Percentiles rank a stretch among this genome's conserved stretches.
Conservation (phyloP, 345 rosid genomes). For the Rhizophora apiculata region DNA sequence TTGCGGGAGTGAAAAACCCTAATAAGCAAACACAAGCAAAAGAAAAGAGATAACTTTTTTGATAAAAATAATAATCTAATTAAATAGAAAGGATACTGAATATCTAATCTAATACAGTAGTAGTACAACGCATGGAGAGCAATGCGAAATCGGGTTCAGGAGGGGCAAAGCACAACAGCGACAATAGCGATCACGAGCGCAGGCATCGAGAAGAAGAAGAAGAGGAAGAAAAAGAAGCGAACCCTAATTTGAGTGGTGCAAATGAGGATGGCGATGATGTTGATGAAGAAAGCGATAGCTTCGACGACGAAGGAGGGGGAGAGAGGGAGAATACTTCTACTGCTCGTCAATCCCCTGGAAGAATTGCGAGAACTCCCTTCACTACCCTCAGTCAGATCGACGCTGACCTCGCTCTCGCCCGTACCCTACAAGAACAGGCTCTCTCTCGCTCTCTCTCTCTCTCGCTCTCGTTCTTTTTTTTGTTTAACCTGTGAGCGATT, state of each 20-base stretch:
- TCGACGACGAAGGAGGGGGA: slow-evolving; percentile 13
- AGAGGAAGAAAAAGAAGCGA: slow-evolving; percentile 10
- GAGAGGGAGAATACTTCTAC: background rate
- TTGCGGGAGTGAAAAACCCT: too few species aligned
- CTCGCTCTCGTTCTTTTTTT: background rate
- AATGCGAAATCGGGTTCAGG: slow-evolving; percentile 20
- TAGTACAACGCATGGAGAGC: slow-evolving; percentile 26
- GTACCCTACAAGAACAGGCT: slow-evolving; percentile 92
- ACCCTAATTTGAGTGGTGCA: slow-evolving; percentile 26
- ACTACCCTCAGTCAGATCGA: slow-evolving; percentile 80
- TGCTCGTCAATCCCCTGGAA: slow-evolving; percentile 34
- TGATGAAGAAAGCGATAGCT: too few species aligned
- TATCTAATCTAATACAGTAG: too few species aligned
- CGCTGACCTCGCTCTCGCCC: slow-evolving; percentile 95
- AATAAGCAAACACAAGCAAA: too few species aligned
- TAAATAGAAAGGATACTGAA: too few species aligned
- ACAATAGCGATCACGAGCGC: slow-evolving; percentile 4
- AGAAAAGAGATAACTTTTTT: too few species aligned
- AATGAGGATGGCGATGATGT: slow-evolving; percentile 13
- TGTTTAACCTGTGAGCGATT: too few species aligned
- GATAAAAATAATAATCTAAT: too few species aligned
- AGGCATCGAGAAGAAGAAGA: background rate
- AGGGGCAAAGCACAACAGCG: slow-evolving; percentile 9
- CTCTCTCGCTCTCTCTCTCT: background rate
- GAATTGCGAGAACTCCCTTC: slow-evolving; percentile 78